A percentile compares a stretch with the other conserved stretches of the same genome.
phyloP scores from a whole-genome alignment of 345 rosid species.

The Syzygium aromaticum region DNA sequence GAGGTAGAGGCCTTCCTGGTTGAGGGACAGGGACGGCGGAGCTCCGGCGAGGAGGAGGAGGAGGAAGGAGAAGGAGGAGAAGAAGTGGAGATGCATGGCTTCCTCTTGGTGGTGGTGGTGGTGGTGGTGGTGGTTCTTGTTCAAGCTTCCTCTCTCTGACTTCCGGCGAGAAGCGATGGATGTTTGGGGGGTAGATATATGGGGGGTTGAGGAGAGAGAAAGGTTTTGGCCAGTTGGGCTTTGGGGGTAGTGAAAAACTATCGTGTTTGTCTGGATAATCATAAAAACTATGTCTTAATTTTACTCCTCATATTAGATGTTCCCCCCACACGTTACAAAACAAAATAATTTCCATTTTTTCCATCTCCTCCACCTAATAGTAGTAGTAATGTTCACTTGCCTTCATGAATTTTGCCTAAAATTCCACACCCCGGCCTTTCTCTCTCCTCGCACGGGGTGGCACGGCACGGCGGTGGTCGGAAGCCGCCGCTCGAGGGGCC shows the following conservation, averaged over 20 bases:
- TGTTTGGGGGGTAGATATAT: not conserved
- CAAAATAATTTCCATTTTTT: not conserved
- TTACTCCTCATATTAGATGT: too few relatives aligned
- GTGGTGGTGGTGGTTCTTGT: too few relatives aligned
- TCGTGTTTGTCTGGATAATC: not conserved
- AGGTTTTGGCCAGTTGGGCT: not conserved
- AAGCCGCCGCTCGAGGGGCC: too few relatives aligned
- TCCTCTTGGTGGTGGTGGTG: not conserved
- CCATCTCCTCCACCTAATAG: not conserved
- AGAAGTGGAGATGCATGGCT: not conserved
- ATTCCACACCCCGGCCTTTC: not conserved
- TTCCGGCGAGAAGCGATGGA: not conserved
- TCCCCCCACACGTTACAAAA: not conserved
- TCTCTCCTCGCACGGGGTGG: not conserved
- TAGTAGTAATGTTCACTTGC: not conserved
- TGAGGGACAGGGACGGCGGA: conserved; percentile 13
- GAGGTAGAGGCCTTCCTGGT: conserved; percentile 39
- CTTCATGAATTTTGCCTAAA: not conserved
- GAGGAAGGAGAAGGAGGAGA: not conserved
- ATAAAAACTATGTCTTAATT: not conserved
- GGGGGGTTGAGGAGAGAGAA: not conserved
- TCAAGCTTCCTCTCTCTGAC: too few relatives aligned
- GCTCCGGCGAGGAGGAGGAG: conserved; percentile 1
- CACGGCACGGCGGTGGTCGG: too few relatives aligned
- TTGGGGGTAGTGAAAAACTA: not conserved